phyloP scores from a whole-genome alignment of 192 early-diverging fungal genomes.

The Paraglomus occultum region DNA sequence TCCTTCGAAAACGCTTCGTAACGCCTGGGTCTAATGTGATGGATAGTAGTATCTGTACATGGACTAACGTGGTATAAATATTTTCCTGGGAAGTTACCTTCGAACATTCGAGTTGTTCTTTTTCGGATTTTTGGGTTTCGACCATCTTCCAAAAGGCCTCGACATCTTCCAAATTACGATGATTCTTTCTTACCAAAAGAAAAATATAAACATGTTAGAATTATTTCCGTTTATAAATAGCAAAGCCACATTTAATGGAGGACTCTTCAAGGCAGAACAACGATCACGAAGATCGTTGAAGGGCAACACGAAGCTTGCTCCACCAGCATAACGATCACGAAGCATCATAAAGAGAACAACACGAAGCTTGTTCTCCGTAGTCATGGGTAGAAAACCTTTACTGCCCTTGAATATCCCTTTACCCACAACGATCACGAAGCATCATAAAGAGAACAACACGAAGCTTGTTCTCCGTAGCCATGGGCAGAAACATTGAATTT shows the following conservation, averaged over 20 bases:
- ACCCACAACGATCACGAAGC: constrained; percentile 10
- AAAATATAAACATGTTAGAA: no score
- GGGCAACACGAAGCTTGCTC: constrained; percentile 12
- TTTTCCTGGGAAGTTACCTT: no score
- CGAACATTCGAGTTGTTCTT: not conserved
- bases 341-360: constrained; percentile 16
- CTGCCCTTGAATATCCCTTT: no score
- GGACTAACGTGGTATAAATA: no score
- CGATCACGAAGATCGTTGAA: constrained; percentile 14
- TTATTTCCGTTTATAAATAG: no score
- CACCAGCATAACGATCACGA: constrained; percentile 7
- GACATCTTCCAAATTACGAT: not conserved
- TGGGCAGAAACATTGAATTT: not conserved
- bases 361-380: constrained; percentile 7
- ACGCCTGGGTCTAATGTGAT: no score
- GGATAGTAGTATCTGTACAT: no score
- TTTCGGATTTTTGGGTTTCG: not conserved
- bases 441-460: constrained; percentile 17
- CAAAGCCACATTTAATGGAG: no score
- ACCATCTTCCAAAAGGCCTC: not conserved
- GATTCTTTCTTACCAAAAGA: no score
- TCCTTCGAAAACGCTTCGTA: no score
- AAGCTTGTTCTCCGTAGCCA: constrained; percentile 4
- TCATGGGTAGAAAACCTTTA: not conserved
- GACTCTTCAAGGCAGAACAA: constrained; percentile 13